Conservation (phyloP, 139 green algal species). For the Pseudopediastrum boryanum region DNA sequence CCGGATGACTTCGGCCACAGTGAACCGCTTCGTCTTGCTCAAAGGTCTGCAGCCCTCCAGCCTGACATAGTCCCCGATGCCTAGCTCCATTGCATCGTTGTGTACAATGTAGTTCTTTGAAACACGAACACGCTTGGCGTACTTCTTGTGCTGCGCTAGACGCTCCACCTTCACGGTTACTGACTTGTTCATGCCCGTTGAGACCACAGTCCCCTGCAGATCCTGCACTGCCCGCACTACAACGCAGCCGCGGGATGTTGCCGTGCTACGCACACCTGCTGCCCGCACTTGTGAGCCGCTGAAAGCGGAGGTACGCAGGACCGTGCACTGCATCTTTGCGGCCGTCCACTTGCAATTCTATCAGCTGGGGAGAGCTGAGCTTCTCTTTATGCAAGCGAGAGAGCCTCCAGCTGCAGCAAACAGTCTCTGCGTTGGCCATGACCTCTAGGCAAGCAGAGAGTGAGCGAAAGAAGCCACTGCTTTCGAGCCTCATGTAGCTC, state of each 20-base stretch:
- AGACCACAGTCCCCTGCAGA: slow-evolving; percentile 53
- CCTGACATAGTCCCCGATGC: slow-evolving; percentile 60
- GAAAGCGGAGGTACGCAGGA: slow-evolving; percentile 41
- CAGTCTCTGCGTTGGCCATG: neutral
- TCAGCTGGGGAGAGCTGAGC: neutral
- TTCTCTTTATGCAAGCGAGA: neutral
- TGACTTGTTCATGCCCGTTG: slow-evolving; percentile 54
- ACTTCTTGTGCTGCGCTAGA: slow-evolving; percentile 48
- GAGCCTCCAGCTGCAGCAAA: neutral
- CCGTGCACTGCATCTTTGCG: slow-evolving; percentile 44
- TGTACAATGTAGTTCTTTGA: slow-evolving; percentile 59
- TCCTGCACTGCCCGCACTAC: slow-evolving; percentile 58
- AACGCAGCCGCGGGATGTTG: slow-evolving; percentile 20
- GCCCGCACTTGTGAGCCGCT: slow-evolving; percentile 11
- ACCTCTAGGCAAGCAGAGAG: neutral
- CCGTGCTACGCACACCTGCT: neutral
- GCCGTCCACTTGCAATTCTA: neutral
- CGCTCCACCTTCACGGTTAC: slow-evolving; percentile 50
- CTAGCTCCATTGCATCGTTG: slow-evolving; percentile 29
- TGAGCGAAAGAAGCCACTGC: neutral
- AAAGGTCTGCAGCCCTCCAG: slow-evolving; percentile 55
- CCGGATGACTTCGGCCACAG: slow-evolving; percentile 56
- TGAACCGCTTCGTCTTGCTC: slow-evolving; percentile 68
- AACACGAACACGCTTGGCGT: slow-evolving; percentile 54
- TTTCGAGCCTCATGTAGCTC: too few species aligned